Evolutionary conservation across 768 basidiomycete species (phyloP).

Genomic region (Lyophyllum semitale): DNA sequence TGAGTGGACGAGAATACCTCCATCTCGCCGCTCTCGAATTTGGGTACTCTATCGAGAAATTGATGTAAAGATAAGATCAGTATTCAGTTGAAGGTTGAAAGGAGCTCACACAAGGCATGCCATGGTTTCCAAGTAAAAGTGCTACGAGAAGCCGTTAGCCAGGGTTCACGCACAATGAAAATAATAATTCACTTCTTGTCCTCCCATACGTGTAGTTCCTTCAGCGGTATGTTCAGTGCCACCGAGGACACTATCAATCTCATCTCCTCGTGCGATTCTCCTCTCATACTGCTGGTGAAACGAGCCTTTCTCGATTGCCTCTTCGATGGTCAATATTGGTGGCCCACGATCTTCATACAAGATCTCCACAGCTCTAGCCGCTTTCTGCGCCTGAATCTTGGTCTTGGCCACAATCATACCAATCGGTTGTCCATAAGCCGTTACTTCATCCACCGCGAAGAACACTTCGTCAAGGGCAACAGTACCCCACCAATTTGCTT

Average conservation of each 20-base stretch:
- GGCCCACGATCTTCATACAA: slow-evolving; percentile 12
- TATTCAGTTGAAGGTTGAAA: not conserved
- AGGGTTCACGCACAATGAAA: not conserved
- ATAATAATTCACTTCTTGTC: slow-evolving; percentile 12
- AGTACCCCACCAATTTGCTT: slow-evolving; percentile 16
- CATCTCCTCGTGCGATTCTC: slow-evolving; percentile 12
- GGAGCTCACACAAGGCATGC: slow-evolving; percentile 12
- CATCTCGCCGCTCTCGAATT: slow-evolving; percentile 18
- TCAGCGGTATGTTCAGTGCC: slow-evolving; percentile 8
- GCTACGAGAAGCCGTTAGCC: not conserved
- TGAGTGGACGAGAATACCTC: slow-evolving; percentile 17
- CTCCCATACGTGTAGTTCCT: slow-evolving; percentile 15
- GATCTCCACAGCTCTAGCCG: slow-evolving; percentile 10
- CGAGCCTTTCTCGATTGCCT: slow-evolving; percentile 12
- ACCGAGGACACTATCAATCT: slow-evolving; percentile 7
- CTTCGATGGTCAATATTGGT: slow-evolving; percentile 16
- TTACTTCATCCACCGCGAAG: slow-evolving; percentile 15
- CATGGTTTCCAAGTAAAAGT: slow-evolving; percentile 19
- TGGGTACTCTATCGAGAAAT: slow-evolving; percentile 6
- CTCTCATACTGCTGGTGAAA: slow-evolving; percentile 14
- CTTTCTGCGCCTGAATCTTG: slow-evolving; percentile 14
- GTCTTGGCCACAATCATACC: slow-evolving; percentile 16
- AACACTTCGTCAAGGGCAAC: slow-evolving; percentile 15
- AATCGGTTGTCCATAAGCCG: slow-evolving; percentile 13
- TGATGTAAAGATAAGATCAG: not conserved